Conservation (phyloP, 2,329 filamentous ascomycete genomes). For the Phoma sp. region DNA sequence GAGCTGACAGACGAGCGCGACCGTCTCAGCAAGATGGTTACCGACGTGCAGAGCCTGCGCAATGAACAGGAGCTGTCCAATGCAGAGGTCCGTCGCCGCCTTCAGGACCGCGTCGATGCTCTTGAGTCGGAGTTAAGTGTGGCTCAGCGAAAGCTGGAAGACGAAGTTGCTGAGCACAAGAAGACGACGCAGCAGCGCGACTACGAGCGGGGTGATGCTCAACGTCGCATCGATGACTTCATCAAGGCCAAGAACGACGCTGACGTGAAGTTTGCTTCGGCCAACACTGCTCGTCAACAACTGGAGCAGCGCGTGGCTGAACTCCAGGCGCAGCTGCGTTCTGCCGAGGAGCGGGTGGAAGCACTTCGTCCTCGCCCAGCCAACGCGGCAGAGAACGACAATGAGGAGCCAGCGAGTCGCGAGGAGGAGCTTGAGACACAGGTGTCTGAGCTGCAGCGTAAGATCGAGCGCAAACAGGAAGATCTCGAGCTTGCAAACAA, state of each 20-base stretch:
- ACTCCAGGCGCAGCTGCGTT: conserved; percentile 83
- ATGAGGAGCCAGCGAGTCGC: conserved; percentile 64
- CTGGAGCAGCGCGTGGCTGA: conserved; percentile 89
- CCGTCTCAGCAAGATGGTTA: conserved; percentile 80
- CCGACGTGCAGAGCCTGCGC: conserved; percentile 83
- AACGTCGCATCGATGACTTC: conserved; percentile 92
- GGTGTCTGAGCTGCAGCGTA: conserved; percentile 83
- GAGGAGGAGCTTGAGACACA: conserved; percentile 85
- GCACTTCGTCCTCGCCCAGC: conserved; percentile 77
- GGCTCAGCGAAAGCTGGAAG: conserved; percentile 80
- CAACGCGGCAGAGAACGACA: conserved; percentile 53
- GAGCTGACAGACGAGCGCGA: conserved; percentile 81
- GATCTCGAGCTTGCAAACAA: conserved; percentile 82
- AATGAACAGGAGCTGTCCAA: conserved; percentile 91
- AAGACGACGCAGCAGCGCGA: conserved; percentile 84
- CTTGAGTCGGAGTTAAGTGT: conserved; percentile 79
- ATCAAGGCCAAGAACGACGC: conserved; percentile 77
- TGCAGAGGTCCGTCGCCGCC: conserved; percentile 77
- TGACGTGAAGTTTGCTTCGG: conserved; percentile 83
- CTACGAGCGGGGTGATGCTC: conserved; percentile 84
- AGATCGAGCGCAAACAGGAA: conserved; percentile 78
- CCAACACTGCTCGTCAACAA: conserved; percentile 88
- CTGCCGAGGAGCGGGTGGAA: conserved; percentile 84
- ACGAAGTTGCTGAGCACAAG: conserved; percentile 83
- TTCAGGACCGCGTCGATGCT: conserved; percentile 77